phyloP scores from a whole-genome alignment of 345 rosid genomes.

The Punica granatum region DNA sequence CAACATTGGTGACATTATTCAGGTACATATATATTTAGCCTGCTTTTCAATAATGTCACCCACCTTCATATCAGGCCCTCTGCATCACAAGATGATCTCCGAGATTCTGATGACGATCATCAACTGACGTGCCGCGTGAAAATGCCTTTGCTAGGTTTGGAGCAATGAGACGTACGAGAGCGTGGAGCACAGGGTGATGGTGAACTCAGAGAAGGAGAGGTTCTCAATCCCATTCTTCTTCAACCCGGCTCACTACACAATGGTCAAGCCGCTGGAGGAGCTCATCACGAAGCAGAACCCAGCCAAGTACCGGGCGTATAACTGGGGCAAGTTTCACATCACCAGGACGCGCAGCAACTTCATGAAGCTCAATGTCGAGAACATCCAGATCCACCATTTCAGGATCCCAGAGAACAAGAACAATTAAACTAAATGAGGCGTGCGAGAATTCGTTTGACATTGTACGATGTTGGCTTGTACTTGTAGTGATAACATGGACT shows the following conservation, averaged over 20 bases:
- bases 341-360: slow-evolving; percentile 54
- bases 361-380: slow-evolving; percentile 44
- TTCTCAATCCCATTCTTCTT: slow-evolving; percentile 61
- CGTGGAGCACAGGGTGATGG: slow-evolving; percentile 65
- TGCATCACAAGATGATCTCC: no score
- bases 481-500: no score
- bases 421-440: not conserved
- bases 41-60: no score
- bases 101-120: not conserved
- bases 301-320: slow-evolving; percentile 43
- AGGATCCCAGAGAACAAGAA: slow-evolving; percentile 15
- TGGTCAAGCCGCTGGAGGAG: slow-evolving; percentile 56
- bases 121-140: not conserved
- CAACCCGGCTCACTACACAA: slow-evolving; percentile 34
- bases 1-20: slow-evolving; percentile 24
- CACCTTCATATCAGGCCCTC: no score
- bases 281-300: slow-evolving; percentile 32
- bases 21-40: no score
- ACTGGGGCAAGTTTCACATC: slow-evolving; percentile 56
- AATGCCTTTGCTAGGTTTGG: slow-evolving; percentile 43
- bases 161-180: slow-evolving; percentile 59
- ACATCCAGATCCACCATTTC: slow-evolving; percentile 58
- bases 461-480: no score
- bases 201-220: slow-evolving; percentile 51
- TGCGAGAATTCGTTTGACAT: not conserved